Evolutionary conservation across 1,284 basidiomycete species (phyloP), one percentile per base, ranked within the genome.

Genomic region (Moesziomyces aphidis): DNA sequence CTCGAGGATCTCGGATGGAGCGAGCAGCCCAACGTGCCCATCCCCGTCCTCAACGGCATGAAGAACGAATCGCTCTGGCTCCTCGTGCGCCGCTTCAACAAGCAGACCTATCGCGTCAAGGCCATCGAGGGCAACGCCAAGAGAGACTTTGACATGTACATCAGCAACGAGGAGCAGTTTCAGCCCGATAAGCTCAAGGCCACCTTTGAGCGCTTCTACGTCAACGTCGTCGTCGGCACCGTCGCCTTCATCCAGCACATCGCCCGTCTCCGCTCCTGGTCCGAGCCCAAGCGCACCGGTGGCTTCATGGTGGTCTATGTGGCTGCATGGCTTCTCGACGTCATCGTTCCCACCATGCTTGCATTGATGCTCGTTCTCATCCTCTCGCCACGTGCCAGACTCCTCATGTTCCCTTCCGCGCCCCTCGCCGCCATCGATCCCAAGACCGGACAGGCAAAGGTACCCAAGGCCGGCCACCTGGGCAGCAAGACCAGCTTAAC

Each of bases 141-240:
- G 31, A 62, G 42, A 22, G 67, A 72, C 59, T 61, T 89, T 26
- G 88, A 89, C 75, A 84, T 88, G 28, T 86, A 88, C 62, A 86
- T 86, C 19, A 80, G 86, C 11, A 81, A 83, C 17, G 79, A 87
- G 46, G 87, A 88, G 61, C 86, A 87, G 59, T 88, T 88, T 75
- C 85, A 86, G 5, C 86, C 87, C 1, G 87, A 88, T 71, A 88
- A 88, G 76, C 82, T 88, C 9, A 82, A 87, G 26, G 85, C 87
- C 23, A 88, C 88, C 60, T 79, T 89, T 19, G 89, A 89, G 72
- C 83, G 89, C 1, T 66, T 87, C 17, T 88, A 89, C 70, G 87
- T 87, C 59, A 87, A 86, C 4, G 84, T 88, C 39, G 87, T 88
- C 9, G 84, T 88, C 19, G 85, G 86, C 0, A 60, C 87, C 15